Evolutionary conservation across 1,284 basidiomycete genomes (phyloP).

Genomic region (Pseudozyma hubeiensis): DNA sequence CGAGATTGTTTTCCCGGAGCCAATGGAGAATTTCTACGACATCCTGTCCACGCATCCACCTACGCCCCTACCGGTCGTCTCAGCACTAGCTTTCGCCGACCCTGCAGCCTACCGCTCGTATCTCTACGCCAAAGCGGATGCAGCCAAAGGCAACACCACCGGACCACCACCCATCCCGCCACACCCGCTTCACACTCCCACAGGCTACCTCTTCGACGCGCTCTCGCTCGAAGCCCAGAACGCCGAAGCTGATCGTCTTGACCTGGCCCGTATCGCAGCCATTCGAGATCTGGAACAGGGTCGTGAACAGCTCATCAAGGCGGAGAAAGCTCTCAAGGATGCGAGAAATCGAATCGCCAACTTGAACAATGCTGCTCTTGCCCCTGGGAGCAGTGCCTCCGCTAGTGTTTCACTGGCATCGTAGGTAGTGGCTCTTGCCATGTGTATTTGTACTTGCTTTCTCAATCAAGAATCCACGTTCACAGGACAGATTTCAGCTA

Average conservation of each 20-base stretch:
- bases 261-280: slow-evolving; percentile 79
- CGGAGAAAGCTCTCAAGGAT: slow-evolving; percentile 65
- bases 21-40: slow-evolving; percentile 87
- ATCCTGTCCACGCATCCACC: slow-evolving; percentile 85
- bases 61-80: slow-evolving; percentile 72
- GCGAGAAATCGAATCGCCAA: slow-evolving; percentile 24
- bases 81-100: slow-evolving; percentile 60
- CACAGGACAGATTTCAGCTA: no score
- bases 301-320: slow-evolving; percentile 62
- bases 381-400: not conserved
- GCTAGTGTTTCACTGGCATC: slow-evolving; percentile 5
- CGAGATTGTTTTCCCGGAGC: slow-evolving; percentile 95
- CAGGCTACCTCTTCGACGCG: slow-evolving; percentile 72
- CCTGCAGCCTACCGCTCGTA: slow-evolving; percentile 52
- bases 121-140: slow-evolving; percentile 26
- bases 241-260: slow-evolving; percentile 81
- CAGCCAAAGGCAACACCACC: slow-evolving; percentile 3
- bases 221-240: slow-evolving; percentile 82
- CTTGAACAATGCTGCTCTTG: slow-evolving; percentile 20
- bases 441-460: slow-evolving; percentile 12
- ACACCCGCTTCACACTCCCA: slow-evolving; percentile 63
- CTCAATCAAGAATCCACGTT: not conserved
- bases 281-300: slow-evolving; percentile 67
- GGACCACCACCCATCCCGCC: slow-evolving; percentile 32
- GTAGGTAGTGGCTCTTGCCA: not conserved